Evolutionary conservation across 768 basidiomycete genomes (phyloP), one percentile per base, ranked within the genome.

Genomic region (Boletus tylopilopsis): DNA sequence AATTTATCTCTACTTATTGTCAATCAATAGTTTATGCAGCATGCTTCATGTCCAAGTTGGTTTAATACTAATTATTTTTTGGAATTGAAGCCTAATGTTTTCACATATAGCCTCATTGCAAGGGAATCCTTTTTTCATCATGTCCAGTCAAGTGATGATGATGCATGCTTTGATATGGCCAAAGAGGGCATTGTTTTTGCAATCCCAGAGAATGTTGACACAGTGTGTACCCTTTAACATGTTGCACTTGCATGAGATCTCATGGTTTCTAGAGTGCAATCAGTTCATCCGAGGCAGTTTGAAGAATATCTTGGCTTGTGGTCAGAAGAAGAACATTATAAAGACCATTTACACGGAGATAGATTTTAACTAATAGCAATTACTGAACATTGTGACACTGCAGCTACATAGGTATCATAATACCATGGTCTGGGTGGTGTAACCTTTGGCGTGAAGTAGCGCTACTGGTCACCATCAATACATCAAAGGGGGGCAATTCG

Each of bases 11-110:
- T n/a, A 4, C 11, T 15, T 27, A 34, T 15, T 27, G 30, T 11
- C 8, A 4, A 35, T 21, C 21, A 40, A 39, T 7, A 66, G 64
- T 67, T 30, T 66, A 66, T 54, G 59, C 62, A 24, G 19, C 21
- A 36, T 66, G 67, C 29, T 46, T 66, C 2, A 66, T 66, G 55
- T 47, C 64, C 18, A 66, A 67, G 64, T 67, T 12, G 44, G 64
- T 48, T 6, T 2, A 15, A 23, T 30, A 2, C 5, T 30, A 22
- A n/a, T n/a, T 27, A 15, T 5, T 34, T 18, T 21, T 21, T 23
- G 0, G 21, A 19, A 30, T 8, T 22, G 5, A 5, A 15, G 6
- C 21, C 33, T 55, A 38, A 64, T 11, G 34, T 38, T 1, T 32
- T 15, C 5, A 19, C 16, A 4, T 33, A 15, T 40, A 66, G 67